Evolutionary conservation across 371 early-diverging fungal species (phyloP), one percentile per base, ranked within the genome.

Genomic region (Batkoa obscura): DNA sequence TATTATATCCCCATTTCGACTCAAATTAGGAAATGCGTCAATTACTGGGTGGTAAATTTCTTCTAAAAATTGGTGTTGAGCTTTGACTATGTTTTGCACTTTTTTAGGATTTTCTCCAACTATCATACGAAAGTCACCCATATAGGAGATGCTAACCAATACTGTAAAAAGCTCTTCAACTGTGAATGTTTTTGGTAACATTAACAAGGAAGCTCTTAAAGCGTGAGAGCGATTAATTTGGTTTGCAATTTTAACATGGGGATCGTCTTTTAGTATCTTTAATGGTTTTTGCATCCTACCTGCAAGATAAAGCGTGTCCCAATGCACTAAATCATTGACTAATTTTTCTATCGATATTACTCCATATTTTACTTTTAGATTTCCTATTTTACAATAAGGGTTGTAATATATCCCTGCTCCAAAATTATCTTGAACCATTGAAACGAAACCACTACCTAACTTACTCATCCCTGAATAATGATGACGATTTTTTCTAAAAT

Each of bases 251-350:
- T 81, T 76, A 34, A 94, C 81, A 42, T 89, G 74, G 48, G 90
- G 81, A 68, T 94, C 92, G 50, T 88, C 85, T 38, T 86, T 75
- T 52, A 96, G 66, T 9, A 90, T 82, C 58, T 81, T 83, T 68
- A 87, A 86, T 33, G 98, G 98, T 64, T 97, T 97, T 59, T 95
- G 95, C 80, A 95, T 81, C 42, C 98, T 80, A 5, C 98, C 98
- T 0, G 98, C 93, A 13, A 95, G 59, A 66, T 95, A 95, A 59
- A 94, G 70, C 2, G 88, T 84, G 49, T 90, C 86, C 98, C 98
- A 97, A 62, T 90, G 81, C 45, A 84, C 69, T 55, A 97, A 65
- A 62, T 97, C 98, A 59, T 75, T 74, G 54, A 84, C 77, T 12
- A 95, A 69, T 38, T 68, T 69, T 59, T 90, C 87, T 64, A 94